Percentiles rank a stretch among this genome's conserved stretches.
phyloP scores from a whole-genome alignment of 225 moss, liverwort and hornwort species.

The Climacium dendroides region DNA sequence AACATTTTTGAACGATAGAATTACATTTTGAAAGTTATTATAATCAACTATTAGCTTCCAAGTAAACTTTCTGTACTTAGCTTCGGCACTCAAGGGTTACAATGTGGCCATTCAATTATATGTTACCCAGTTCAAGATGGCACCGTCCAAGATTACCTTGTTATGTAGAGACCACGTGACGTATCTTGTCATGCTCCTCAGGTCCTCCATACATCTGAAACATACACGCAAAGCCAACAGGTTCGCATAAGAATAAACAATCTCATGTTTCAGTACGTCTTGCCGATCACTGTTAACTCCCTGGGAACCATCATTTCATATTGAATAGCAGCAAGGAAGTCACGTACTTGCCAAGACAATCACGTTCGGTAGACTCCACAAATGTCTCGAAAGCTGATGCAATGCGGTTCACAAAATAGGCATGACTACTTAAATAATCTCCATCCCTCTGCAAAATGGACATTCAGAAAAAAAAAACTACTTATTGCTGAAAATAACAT shows the following conservation, averaged over 20 bases:
- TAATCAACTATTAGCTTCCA: not conserved
- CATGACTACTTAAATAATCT: slow-evolving; percentile 79
- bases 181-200: slow-evolving; percentile 92
- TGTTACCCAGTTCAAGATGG: not conserved
- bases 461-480: not conserved
- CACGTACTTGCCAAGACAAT: slow-evolving; percentile 77
- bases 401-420: slow-evolving; percentile 76
- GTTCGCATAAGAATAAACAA: not conserved
- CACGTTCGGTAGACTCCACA: slow-evolving; percentile 85
- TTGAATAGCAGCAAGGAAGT: not conserved
- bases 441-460: slow-evolving; percentile 65
- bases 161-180: slow-evolving; percentile 97
- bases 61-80: not conserved
- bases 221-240: not conserved
- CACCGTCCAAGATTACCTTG: slow-evolving; percentile 38
- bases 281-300: not conserved
- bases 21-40: not conserved
- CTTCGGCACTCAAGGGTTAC: not conserved
- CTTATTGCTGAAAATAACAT: not conserved
- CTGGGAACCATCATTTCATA: not conserved
- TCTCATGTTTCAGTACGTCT: not conserved
- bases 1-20: not conserved
- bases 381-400: slow-evolving; percentile 76
- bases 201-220: slow-evolving; percentile 92
- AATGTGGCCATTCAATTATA: not conserved